Base-by-base conservation (phyloP, 352 stramenopile species). In the Blastocystis sp. region DNA sequence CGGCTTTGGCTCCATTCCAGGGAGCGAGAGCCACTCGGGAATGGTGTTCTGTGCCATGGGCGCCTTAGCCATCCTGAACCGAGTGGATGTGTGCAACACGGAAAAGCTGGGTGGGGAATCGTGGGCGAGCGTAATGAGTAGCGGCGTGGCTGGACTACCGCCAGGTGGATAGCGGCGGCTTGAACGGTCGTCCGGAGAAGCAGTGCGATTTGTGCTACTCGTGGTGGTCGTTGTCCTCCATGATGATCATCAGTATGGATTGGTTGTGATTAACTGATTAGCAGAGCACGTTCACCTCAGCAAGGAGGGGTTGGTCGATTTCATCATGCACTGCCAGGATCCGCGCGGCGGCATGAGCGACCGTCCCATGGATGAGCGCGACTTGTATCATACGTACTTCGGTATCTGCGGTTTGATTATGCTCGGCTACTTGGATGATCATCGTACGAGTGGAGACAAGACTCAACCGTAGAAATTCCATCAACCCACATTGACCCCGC, bases 371-470 rank as follows among this genome's bases (percentile, higher is more conserved):
- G 97, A 98, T 90, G 94, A 98, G 88, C 94, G 95, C 0, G 97
- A 99, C 88, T 95, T 99, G 31, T 99, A 98, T 92, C 97, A 99
- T 91, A 99, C 97, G 1, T 99, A 99, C 92, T 99, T 99, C 91
- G 97, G 96, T 33, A 95, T 98, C 91, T 94, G 94, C 61, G 97
- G 96, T 35, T 92, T 98, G 3, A 95, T 92, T 41, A 95, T 99
- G 91, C 94, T 98, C 26, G 95, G 95, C 6, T 95, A 96, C 91
- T 97, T 97, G 90, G 91, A 94, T 88, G 80, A 91, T 71, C 63
- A 91, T 39, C 74, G 90, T 62, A 76, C 91, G 81, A 6, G 66
- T 71, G 31, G 80, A 90, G 12, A 19, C 21, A 21, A 26, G 16
- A 12, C 1, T 50, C 41, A 67, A 29, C 62, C 79, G 35, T 37